These are phyloP conservation scores for Mucor mucedo DNA, from an alignment of 371 early-diverging fungal species.

Conservation along the genomic window DNA sequence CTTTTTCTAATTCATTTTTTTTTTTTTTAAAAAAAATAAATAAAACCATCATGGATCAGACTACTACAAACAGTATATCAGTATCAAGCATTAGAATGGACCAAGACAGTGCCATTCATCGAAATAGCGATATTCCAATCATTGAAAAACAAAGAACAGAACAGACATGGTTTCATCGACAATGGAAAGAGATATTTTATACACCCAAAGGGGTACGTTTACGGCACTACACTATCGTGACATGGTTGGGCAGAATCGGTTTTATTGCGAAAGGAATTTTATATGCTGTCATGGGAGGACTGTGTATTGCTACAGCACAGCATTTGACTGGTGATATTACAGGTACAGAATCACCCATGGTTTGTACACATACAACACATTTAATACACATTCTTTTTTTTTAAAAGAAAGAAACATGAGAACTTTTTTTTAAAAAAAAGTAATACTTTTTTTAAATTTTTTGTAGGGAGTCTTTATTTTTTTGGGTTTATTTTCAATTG, in stretches of 20 bases:
- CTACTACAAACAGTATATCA: not conserved
- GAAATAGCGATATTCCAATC: not conserved
- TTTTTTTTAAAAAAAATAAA: not conserved
- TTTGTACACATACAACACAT: constrained; percentile 5
- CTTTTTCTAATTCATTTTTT: too few species aligned
- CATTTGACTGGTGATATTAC: constrained; percentile 23
- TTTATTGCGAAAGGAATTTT: constrained; percentile 37
- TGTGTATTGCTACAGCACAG: constrained; percentile 28
- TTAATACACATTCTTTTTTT: too few species aligned
- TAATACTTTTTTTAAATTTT: not conserved
- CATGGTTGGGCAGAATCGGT: constrained; percentile 30
- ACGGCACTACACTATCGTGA: constrained; percentile 7
- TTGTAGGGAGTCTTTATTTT: constrained; percentile 34
- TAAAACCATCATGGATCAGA: not conserved
- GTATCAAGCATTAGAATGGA: not conserved
- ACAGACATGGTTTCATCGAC: not conserved
- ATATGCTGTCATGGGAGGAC: constrained; percentile 35
- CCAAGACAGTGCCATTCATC: not conserved
- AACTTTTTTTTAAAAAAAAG: too few species aligned
- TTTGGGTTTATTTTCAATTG: constrained; percentile 22
- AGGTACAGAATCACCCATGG: constrained; percentile 28
- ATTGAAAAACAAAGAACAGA: not conserved
- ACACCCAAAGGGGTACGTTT: not conserved
- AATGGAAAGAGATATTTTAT: not conserved
- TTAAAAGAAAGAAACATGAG: not conserved